These are phyloP conservation scores for Colletotrichum falcatum DNA, from an alignment of 2,329 filamentous ascomycete species.

Conservation along the genomic window DNA sequence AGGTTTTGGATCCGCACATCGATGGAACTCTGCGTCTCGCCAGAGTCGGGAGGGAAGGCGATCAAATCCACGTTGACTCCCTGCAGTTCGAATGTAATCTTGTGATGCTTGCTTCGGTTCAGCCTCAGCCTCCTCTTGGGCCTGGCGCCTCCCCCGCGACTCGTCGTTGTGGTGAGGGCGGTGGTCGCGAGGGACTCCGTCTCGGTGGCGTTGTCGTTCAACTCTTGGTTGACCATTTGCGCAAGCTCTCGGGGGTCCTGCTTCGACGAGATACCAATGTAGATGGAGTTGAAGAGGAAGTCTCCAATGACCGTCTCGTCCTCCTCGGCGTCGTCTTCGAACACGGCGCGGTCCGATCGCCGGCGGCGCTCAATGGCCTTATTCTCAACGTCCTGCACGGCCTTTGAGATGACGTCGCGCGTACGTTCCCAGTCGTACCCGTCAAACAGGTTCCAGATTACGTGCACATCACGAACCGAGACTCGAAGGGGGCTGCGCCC, in stretches of 20 bases:
- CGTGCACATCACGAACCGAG: slow-evolving; percentile 84
- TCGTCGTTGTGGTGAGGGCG: slow-evolving; percentile 71
- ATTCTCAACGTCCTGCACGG: slow-evolving; percentile 87
- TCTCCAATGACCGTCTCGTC: slow-evolving; percentile 91
- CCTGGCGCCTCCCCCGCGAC: slow-evolving; percentile 58
- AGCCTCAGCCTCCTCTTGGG: slow-evolving; percentile 74
- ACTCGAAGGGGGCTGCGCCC: slow-evolving; percentile 79
- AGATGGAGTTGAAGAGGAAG: slow-evolving; percentile 98
- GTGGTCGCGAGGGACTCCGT: slow-evolving; percentile 90
- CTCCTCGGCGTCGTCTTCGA: slow-evolving; percentile 77
- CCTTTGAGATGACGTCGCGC: slow-evolving; percentile 85
- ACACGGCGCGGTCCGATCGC: slow-evolving; percentile 64
- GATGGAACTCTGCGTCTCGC: slow-evolving; percentile 88
- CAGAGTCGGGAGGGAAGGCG: slow-evolving; percentile 79
- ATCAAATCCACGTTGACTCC: slow-evolving; percentile 87
- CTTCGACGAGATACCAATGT: slow-evolving; percentile 91
- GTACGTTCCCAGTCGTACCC: slow-evolving; percentile 97
- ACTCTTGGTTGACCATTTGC: slow-evolving; percentile 85
- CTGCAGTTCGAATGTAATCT: slow-evolving; percentile 93
- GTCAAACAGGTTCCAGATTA: slow-evolving; percentile 98
- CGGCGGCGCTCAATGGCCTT: slow-evolving; percentile 82
- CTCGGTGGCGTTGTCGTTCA: slow-evolving; percentile 88
- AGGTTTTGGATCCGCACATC: slow-evolving; percentile 86
- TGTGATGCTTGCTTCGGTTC: slow-evolving; percentile 88
- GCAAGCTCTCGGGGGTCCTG: slow-evolving; percentile 86